A percentile compares a stretch with the other conserved stretches of the same genome.
Conservation (phyloP, 257 asterid species). For the Solanum piurae region DNA sequence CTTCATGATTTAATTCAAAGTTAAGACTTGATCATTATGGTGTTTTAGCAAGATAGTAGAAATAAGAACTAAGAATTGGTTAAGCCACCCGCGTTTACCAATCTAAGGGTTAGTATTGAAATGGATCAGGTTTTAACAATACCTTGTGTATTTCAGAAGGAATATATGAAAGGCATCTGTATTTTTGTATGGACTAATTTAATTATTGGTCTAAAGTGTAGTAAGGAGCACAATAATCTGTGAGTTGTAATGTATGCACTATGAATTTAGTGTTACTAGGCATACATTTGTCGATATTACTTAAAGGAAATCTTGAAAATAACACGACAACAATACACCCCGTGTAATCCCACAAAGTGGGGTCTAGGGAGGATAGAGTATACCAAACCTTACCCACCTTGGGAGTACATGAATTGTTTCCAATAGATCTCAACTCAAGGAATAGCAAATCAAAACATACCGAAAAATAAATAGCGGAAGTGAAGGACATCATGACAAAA, state of each 20-base stretch:
- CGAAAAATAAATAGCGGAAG: neutral
- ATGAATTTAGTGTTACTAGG: neutral
- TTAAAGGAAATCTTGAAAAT: neutral
- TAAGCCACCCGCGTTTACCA: neutral
- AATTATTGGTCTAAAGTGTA: neutral
- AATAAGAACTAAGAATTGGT: neutral
- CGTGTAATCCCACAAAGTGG: too few species aligned
- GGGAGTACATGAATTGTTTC: neutral
- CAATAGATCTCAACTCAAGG: neutral
- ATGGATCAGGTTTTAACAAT: neutral
- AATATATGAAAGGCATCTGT: neutral
- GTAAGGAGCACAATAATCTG: neutral
- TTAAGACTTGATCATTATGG: neutral
- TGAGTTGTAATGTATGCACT: neutral
- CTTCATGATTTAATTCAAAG: neutral
- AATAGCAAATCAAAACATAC: too few species aligned
- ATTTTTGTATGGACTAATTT: neutral
- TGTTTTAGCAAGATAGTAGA: neutral
- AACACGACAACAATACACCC: neutral
- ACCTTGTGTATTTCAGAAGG: neutral
- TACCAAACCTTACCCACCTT: too few species aligned
- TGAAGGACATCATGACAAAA: neutral
- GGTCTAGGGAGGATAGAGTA: too few species aligned
- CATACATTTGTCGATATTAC: neutral
- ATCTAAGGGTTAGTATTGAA: neutral